These are phyloP conservation scores for Hyphopichia fennica DNA, from an alignment of 1,139 yeast genomes.

Conservation along the genomic window DNA sequence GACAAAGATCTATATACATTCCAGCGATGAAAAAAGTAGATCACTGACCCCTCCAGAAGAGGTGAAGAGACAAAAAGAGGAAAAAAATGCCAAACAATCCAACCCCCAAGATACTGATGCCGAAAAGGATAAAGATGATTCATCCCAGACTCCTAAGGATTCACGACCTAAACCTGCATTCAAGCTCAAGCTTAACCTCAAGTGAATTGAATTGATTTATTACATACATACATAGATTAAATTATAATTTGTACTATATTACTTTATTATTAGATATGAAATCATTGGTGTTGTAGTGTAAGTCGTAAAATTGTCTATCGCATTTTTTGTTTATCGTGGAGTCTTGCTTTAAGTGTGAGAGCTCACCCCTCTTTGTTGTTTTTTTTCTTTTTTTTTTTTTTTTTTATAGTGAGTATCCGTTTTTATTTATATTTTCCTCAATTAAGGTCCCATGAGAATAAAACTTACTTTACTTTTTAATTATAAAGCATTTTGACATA, in stretches of 20 bases:
- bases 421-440: too few species aligned
- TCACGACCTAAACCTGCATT: slow-evolving; percentile 14
- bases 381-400: too few species aligned
- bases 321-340: too few species aligned
- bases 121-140: neutral
- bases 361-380: too few species aligned
- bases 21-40: slow-evolving; percentile 10
- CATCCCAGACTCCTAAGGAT: neutral
- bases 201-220: slow-evolving; percentile 7
- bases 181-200: slow-evolving; percentile 24
- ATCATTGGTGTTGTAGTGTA: too few species aligned
- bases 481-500: too few species aligned
- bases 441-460: too few species aligned
- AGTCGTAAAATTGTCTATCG: too few species aligned
- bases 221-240: slow-evolving; percentile 2
- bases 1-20: slow-evolving; percentile 23
- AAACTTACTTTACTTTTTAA: too few species aligned
- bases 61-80: neutral
- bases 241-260: slow-evolving; percentile 1
- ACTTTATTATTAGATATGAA: neutral
- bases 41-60: slow-evolving; percentile 1
- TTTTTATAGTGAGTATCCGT: too few species aligned
- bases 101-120: neutral
- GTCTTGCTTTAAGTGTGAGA: too few species aligned
- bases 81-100: neutral